A percentile compares a stretch with the other conserved stretches of the same genome.
Evolutionary conservation across 352 stramenopile genomes (phyloP).

Genomic region (Globisporangium paroecandrum): DNA sequence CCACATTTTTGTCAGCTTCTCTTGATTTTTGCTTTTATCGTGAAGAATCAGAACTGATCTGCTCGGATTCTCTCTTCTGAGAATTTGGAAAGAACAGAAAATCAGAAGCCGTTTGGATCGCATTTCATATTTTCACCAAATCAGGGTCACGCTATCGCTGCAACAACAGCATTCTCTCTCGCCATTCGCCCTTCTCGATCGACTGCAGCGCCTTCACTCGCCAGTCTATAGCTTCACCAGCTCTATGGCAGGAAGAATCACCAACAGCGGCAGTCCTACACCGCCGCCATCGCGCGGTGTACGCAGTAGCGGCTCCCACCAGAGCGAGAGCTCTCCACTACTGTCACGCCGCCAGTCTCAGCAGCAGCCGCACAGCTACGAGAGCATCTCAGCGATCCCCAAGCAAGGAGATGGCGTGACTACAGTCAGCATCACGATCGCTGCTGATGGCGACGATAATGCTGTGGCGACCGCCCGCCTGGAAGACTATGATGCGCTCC

Average conservation of each 20-base stretch:
- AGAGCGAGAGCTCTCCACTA: slow-evolving; percentile 12
- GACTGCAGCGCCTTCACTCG: neutral
- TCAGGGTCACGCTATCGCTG: no score
- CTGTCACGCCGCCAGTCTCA: neutral
- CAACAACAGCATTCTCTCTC: neutral
- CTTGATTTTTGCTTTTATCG: no score
- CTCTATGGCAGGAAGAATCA: neutral
- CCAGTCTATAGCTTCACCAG: neutral
- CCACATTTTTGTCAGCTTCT: no score
- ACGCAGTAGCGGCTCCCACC: neutral
- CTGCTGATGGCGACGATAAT: neutral
- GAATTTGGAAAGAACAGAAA: no score
- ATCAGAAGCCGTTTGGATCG: no score
- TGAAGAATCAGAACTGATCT: no score
- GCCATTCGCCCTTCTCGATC: neutral
- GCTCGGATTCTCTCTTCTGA: no score
- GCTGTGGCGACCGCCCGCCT: neutral
- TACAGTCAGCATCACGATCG: neutral
- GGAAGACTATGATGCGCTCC: slow-evolving; percentile 24
- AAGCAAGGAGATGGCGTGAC: neutral
- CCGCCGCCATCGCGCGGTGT: neutral
- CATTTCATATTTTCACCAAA: no score
- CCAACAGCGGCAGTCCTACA: no score
- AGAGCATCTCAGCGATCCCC: neutral
- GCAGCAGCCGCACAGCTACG: slow-evolving; percentile 2